Percentiles rank a stretch among this genome's conserved stretches.
Evolutionary conservation across 2,329 filamentous ascomycete species (phyloP).

Genomic region (Paramyrothecium roridum): DNA sequence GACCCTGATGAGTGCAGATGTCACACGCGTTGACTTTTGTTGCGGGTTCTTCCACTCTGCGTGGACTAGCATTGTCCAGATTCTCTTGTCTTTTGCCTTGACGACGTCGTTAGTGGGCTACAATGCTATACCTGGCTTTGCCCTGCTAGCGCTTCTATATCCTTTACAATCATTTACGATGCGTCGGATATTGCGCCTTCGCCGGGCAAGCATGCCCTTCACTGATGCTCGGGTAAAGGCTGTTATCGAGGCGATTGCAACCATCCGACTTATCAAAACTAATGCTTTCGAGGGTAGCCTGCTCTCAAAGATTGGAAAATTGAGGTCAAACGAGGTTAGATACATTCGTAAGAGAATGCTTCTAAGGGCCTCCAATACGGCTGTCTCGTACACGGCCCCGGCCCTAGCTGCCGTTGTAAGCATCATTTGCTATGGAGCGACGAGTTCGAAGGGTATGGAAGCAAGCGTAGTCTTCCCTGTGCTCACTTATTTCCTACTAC

Average conservation of each 20-base stretch:
- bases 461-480: conserved; percentile 2
- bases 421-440: conserved; percentile 10
- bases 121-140: conserved; percentile 20
- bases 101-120: conserved; percentile 19
- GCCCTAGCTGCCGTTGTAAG: conserved; percentile 17
- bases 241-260: conserved; percentile 19
- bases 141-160: conserved; percentile 17
- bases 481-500: conserved; percentile 18
- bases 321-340: conserved; percentile 16
- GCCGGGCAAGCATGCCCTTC: conserved; percentile 19
- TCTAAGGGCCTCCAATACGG: conserved; percentile 17
- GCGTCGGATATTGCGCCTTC: conserved; percentile 14
- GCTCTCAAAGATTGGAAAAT: conserved; percentile 13
- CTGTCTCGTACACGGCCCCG: conserved; percentile 19
- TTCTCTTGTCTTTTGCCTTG: conserved; percentile 11
- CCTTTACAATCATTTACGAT: conserved; percentile 18
- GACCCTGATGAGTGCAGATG: too few relatives aligned
- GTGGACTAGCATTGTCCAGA: too few relatives aligned
- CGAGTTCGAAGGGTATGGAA: too few relatives aligned
- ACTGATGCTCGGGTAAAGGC: conserved; percentile 20
- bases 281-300: conserved; percentile 20
- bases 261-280: conserved; percentile 21
- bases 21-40: too few relatives aligned
- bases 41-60: too few relatives aligned
- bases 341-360: conserved; percentile 21